Conservation (phyloP, 2,329 filamentous ascomycete genomes). For the Cladosporium sp. region DNA sequence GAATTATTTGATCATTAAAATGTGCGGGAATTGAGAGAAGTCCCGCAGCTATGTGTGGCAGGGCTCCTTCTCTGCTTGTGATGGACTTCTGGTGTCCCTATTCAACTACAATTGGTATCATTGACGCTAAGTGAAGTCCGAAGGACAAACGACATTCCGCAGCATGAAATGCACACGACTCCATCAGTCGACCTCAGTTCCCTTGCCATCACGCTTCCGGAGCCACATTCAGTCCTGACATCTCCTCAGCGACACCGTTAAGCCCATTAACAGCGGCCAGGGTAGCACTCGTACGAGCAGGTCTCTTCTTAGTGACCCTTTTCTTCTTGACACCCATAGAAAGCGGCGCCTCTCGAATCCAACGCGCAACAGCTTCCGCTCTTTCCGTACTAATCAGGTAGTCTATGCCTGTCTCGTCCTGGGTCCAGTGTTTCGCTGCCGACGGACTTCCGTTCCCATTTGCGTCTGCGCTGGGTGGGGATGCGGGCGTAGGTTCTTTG, state of each 20-base stretch:
- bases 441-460: conserved; percentile 1
- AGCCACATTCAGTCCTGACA: neutral
- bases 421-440: conserved; percentile 13
- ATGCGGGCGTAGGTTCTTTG: conserved; percentile 53
- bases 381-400: conserved; percentile 63
- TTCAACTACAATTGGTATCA: too few species aligned
- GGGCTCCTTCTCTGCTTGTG: too few species aligned
- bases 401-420: conserved; percentile 36
- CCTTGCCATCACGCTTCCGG: neutral
- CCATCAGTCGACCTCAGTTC: neutral
- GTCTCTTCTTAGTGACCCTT: conserved; percentile 28
- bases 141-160: too few species aligned
- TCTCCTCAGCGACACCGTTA: neutral
- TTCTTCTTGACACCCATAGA: conserved; percentile 32
- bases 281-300: conserved; percentile 9
- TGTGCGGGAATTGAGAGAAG: too few species aligned
- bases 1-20: neutral
- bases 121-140: too few species aligned
- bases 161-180: neutral
- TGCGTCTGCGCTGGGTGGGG: conserved; percentile 57
- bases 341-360: conserved; percentile 55
- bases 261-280: conserved; percentile 1
- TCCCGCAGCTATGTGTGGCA: too few species aligned
- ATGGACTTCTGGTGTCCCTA: too few species aligned
- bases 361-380: conserved; percentile 62